Percentiles rank a stretch among this genome's conserved stretches.
phyloP scores from a whole-genome alignment of 2,329 filamentous ascomycete species.

The Aspergillus vadensis region DNA sequence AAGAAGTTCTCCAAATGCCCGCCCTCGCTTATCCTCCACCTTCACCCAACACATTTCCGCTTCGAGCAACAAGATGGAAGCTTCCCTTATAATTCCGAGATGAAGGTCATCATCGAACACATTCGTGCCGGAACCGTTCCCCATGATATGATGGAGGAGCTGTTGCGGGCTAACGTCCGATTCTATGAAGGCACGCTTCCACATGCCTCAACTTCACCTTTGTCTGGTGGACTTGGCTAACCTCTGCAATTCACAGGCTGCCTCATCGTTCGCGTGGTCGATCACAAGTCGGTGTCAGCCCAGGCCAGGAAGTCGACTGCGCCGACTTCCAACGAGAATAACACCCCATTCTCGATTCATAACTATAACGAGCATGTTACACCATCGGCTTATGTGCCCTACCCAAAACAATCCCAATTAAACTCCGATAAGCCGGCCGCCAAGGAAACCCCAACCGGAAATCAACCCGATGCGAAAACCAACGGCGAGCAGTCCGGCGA shows the following conservation, averaged over 20 bases:
- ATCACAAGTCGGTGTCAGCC: conserved; percentile 70
- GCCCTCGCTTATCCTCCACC: conserved; percentile 82
- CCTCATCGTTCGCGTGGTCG: conserved; percentile 90
- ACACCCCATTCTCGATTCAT: conserved; percentile 79
- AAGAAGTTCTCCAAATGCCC: conserved; percentile 71
- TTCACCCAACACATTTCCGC: conserved; percentile 82
- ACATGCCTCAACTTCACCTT: background rate
- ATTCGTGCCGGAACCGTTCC: conserved; percentile 75
- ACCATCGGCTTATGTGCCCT: conserved; percentile 81
- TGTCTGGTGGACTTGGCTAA: conserved; percentile 8
- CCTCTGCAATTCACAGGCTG: conserved; percentile 55
- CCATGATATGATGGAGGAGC: conserved; percentile 81
- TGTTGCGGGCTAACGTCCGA: conserved; percentile 68
- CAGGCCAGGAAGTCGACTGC: conserved; percentile 60
- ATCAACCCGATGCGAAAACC: conserved; percentile 24
- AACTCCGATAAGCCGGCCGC: conserved; percentile 29
- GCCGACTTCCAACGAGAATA: conserved; percentile 61
- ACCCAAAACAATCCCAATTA: conserved; percentile 55
- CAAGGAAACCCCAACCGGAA: conserved; percentile 29
- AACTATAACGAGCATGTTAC: conserved; percentile 90
- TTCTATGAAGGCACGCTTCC: conserved; percentile 76
- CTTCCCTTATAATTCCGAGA: conserved; percentile 89
- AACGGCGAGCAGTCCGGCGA: conserved; percentile 34
- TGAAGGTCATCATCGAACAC: conserved; percentile 79
- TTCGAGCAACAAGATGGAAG: conserved; percentile 94